A percentile compares a stretch with the other conserved stretches of the same genome.
Evolutionary conservation across 768 basidiomycete species (phyloP).

Genomic region (Rhodotorula kratochvilovae): DNA sequence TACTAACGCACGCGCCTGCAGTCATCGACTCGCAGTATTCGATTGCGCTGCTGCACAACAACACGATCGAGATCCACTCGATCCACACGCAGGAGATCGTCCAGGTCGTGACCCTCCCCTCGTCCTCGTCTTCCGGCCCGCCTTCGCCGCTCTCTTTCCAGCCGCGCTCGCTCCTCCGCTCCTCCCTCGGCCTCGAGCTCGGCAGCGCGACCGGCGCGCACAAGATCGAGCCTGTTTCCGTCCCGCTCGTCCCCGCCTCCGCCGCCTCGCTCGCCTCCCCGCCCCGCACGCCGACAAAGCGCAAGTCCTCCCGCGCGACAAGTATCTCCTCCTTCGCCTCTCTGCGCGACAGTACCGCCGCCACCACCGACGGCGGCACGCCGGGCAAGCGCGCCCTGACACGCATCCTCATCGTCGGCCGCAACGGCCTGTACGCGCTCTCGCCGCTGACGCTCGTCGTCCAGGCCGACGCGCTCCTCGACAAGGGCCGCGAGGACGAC

Average conservation of each 20-base stretch:
- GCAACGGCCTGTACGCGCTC: constrained; percentile 31
- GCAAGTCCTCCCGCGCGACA: neutral
- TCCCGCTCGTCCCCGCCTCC: neutral
- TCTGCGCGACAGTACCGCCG: neutral
- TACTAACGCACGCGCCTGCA: constrained; percentile 41
- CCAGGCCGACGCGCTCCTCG: constrained; percentile 37
- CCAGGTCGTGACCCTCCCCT: constrained; percentile 57
- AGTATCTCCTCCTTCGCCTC: neutral
- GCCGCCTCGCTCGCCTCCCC: neutral
- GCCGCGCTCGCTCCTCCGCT: neutral
- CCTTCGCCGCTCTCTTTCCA: constrained; percentile 3
- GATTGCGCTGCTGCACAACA: constrained; percentile 70
- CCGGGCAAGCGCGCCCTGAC: neutral
- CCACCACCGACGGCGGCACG: too few relatives aligned
- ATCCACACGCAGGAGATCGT: constrained; percentile 67
- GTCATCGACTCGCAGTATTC: constrained; percentile 78
- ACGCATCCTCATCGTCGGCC: constrained; percentile 21
- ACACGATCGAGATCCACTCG: constrained; percentile 74
- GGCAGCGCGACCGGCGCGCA: constrained; percentile 11
- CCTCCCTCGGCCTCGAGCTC: constrained; percentile 11
- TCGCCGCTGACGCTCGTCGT: constrained; percentile 34
- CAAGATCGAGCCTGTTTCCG: constrained; percentile 4
- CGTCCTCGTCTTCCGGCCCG: neutral
- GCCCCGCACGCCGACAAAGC: constrained; percentile 15
- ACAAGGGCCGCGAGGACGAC: constrained; percentile 29